Conservation (phyloP, 2,329 filamentous ascomycete genomes). For the Botryotinia convoluta region DNA sequence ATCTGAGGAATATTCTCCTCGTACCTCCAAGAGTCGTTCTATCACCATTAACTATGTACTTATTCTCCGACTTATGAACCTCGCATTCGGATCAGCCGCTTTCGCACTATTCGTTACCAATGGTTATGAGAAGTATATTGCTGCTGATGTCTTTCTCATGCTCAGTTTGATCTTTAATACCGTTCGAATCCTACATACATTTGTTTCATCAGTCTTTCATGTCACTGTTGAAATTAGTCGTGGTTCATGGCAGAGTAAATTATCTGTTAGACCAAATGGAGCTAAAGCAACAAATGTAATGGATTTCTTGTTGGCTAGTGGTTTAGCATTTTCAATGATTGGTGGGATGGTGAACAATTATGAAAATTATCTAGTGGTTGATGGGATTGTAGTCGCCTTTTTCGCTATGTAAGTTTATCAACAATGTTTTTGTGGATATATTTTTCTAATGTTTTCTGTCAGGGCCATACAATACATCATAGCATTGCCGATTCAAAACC, state of each 20-base stretch:
- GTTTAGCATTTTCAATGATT: background rate
- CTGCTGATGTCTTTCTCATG: background rate
- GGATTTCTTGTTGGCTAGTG: background rate
- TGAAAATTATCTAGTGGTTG: background rate
- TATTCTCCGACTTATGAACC: background rate
- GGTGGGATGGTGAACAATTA: background rate
- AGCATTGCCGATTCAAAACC: background rate
- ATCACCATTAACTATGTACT: constrained; percentile 1
- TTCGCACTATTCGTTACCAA: background rate
- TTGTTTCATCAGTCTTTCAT: background rate
- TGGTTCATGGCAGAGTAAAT: background rate
- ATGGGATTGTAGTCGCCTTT: background rate
- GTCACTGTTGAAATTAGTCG: background rate
- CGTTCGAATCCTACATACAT: background rate
- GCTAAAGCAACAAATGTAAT: background rate
- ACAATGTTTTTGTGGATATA: background rate
- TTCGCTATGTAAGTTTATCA: background rate
- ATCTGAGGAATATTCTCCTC: background rate
- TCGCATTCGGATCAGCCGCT: background rate
- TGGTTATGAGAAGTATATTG: background rate
- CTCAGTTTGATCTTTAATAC: background rate
- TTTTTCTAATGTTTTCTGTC: background rate
- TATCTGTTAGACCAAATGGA: background rate
- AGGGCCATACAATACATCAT: constrained; percentile 15
- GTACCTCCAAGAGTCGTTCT: background rate